Percentiles rank a stretch among this genome's conserved stretches.
These are phyloP conservation scores for Melastoma malabathricum DNA, from an alignment of 345 rosid species.

Conservation along the genomic window DNA sequence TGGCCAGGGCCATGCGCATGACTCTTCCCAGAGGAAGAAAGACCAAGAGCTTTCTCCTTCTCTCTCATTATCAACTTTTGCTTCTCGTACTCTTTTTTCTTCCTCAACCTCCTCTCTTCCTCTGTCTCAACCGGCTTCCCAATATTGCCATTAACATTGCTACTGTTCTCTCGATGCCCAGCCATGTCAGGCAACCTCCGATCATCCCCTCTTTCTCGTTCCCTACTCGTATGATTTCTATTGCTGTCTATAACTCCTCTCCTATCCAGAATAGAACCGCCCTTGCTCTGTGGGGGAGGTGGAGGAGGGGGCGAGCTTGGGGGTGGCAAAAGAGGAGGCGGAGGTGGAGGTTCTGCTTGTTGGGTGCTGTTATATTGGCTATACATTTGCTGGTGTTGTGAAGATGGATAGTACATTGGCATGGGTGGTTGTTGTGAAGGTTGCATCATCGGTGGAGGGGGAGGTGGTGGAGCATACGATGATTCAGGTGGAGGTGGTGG, in stretches of 20 bases:
- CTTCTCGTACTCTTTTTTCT: conserved; percentile 87
- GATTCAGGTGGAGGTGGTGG: conserved; percentile 55
- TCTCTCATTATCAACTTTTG: conserved; percentile 57
- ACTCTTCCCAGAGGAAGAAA: conserved; percentile 47
- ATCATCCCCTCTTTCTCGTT: conserved; percentile 34
- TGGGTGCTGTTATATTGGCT: conserved; percentile 34
- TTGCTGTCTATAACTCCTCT: conserved; percentile 19
- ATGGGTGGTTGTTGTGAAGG: conserved; percentile 24
- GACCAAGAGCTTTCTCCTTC: conserved; percentile 47
- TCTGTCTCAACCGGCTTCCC: conserved; percentile 64
- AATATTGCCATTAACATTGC: conserved; percentile 15
- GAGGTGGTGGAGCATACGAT: conserved; percentile 41
- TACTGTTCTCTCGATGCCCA: too few species aligned
- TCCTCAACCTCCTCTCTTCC: conserved; percentile 81
- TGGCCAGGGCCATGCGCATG: conserved; percentile 18
- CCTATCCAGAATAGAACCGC: conserved; percentile 14
- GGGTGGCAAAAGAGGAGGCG: conserved; percentile 64
- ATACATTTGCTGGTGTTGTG: conserved; percentile 34
- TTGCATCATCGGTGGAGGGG: conserved; percentile 25
- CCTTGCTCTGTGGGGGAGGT: conserved; percentile 43
- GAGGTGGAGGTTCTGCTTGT: conserved; percentile 49
- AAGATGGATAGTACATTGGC: conserved; percentile 34
- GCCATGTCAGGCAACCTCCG: too few species aligned
- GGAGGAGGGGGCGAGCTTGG: conserved; percentile 77
- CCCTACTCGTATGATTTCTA: conserved; percentile 21